Evolutionary conservation across 1,139 yeast species (phyloP).

Genomic region (Yamadazyma kanchanaburiensis): DNA sequence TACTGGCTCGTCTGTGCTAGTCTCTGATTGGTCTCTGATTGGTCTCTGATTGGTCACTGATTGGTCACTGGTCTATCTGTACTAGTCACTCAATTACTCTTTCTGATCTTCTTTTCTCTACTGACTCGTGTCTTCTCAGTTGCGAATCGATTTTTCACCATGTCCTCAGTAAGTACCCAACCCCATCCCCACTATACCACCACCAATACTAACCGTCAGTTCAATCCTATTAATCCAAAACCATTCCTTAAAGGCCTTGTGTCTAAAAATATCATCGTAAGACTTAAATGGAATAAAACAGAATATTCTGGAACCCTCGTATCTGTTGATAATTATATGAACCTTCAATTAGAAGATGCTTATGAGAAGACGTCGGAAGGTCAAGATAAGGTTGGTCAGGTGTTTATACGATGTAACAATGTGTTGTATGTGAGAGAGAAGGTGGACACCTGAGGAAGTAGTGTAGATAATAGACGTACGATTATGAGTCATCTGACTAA

Average conservation of each 20-base stretch:
- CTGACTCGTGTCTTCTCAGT: no score
- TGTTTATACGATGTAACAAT: constrained; percentile 82
- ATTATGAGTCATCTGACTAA: no score
- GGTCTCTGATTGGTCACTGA: no score
- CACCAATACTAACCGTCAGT: constrained; percentile 31
- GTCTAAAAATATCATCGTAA: constrained; percentile 71
- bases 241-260: constrained; percentile 80
- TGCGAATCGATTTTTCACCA: neutral
- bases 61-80: no score
- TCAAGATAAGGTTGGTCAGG: constrained; percentile 72
- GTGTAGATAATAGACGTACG: no score
- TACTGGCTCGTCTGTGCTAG: no score
- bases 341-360: constrained; percentile 71
- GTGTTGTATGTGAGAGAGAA: constrained; percentile 61
- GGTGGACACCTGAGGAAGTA: no score
- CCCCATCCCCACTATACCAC: no score
- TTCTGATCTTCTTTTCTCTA: no score
- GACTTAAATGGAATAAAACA: constrained; percentile 90
- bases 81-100: no score
- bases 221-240: constrained; percentile 83
- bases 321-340: constrained; percentile 92
- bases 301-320: constrained; percentile 80
- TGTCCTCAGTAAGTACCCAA: no score
- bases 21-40: no score
- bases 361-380: constrained; percentile 55